phyloP scores from a whole-genome alignment of 164 flowering plant genomes.

The Protea cynaroides region DNA sequence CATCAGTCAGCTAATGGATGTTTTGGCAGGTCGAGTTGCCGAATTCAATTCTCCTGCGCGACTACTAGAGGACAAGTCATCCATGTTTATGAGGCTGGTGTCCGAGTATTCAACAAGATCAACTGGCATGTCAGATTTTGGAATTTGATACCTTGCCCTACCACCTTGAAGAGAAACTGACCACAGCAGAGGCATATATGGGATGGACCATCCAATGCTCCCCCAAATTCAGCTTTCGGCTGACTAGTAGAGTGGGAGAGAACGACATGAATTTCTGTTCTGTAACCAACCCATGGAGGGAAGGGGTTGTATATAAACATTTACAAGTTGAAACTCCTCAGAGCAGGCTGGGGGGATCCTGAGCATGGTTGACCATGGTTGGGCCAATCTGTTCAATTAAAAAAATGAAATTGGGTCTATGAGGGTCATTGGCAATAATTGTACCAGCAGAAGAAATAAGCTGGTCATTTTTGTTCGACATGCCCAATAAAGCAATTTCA shows the following conservation, averaged over 20 bases:
- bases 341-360: neutral
- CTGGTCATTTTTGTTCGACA: slow-evolving; percentile 1
- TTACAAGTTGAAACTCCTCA: slow-evolving; percentile 8
- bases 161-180: neutral
- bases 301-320: neutral
- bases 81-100: slow-evolving; percentile 87
- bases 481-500: slow-evolving; percentile 12
- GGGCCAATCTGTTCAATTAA: slow-evolving; percentile 5
- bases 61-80: slow-evolving; percentile 75
- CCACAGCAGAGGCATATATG: slow-evolving; percentile 2
- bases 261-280: neutral
- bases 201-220: slow-evolving; percentile 1
- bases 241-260: slow-evolving; percentile 1
- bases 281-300: slow-evolving; percentile 4
- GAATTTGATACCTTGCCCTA: slow-evolving; percentile 7
- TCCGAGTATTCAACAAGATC: slow-evolving; percentile 87
- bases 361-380: neutral
- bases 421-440: slow-evolving; percentile 4
- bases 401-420: slow-evolving; percentile 4
- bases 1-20: neutral
- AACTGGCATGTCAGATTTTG: slow-evolving; percentile 68
- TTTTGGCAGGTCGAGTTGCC: slow-evolving; percentile 75
- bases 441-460: slow-evolving; percentile 10
- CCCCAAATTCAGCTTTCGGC: slow-evolving; percentile 20
- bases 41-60: slow-evolving; percentile 82